phyloP scores from a whole-genome alignment of 345 rosid genomes.

The Chamaenerion angustifolium region DNA sequence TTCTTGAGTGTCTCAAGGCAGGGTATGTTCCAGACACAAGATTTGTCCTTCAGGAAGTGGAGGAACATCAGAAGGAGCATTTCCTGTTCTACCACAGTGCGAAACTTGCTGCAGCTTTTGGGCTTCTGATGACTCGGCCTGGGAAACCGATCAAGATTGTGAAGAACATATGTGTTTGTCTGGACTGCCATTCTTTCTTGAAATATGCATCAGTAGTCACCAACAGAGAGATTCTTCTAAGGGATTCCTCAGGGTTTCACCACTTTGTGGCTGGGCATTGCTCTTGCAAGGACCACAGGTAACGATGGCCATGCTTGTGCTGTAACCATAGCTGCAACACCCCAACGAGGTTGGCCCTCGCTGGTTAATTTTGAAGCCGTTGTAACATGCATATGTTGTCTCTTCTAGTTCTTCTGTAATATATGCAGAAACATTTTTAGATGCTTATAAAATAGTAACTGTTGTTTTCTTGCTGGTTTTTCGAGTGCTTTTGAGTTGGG shows the following conservation, averaged over 20 bases:
- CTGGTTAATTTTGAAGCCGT: too few species aligned
- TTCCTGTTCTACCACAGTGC: slow-evolving; percentile 84
- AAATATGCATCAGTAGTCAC: slow-evolving; percentile 41
- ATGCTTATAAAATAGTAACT: too few species aligned
- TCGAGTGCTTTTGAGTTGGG: too few species aligned
- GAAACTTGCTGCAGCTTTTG: slow-evolving; percentile 73
- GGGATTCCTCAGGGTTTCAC: slow-evolving; percentile 88
- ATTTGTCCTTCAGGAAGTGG: slow-evolving; percentile 85
- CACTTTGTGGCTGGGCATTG: slow-evolving; percentile 53
- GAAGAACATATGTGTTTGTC: slow-evolving; percentile 67
- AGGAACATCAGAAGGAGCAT: slow-evolving; percentile 63
- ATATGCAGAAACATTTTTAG: too few species aligned
- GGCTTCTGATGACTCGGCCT: slow-evolving; percentile 33
- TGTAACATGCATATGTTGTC: too few species aligned
- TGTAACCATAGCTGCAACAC: too few species aligned
- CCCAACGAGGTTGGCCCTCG: too few species aligned
- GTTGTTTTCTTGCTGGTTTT: too few species aligned
- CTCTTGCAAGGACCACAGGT: slow-evolving; percentile 62
- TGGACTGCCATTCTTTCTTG: slow-evolving; percentile 74
- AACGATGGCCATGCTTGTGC: not conserved
- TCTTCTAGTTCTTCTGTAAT: too few species aligned
- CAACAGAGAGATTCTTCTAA: slow-evolving; percentile 40
- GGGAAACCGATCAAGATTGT: slow-evolving; percentile 39
- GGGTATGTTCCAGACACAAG: slow-evolving; percentile 74
- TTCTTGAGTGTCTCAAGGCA: slow-evolving; percentile 51